Percentiles rank a stretch among this genome's conserved stretches.
These are phyloP conservation scores for Acanthamoeba castellanii DNA, from an alignment of 208 protist species.

Conservation along the genomic window DNA sequence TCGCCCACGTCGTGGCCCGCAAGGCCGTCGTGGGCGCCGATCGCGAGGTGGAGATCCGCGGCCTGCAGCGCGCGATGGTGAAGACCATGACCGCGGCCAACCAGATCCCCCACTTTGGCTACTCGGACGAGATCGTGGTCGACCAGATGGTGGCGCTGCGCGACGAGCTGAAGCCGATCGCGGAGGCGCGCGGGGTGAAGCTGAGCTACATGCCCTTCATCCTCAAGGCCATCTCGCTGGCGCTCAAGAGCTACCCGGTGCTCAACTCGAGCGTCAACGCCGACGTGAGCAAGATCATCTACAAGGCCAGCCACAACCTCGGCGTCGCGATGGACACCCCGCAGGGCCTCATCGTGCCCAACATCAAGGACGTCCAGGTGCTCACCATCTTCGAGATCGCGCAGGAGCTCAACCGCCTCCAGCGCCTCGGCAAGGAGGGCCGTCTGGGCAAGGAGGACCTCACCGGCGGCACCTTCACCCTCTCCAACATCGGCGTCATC, in stretches of 20 bases:
- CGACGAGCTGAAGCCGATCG: conserved; percentile 82
- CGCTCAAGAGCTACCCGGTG: conserved; percentile 92
- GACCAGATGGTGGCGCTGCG: conserved; percentile 89
- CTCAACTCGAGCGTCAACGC: conserved; percentile 91
- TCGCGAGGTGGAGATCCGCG: conserved; percentile 49
- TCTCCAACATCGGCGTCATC: conserved; percentile 97
- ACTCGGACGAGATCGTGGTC: conserved; percentile 93
- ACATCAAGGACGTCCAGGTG: conserved; percentile 93
- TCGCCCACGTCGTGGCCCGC: neutral
- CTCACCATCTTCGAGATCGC: conserved; percentile 94
- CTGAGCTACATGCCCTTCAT: conserved; percentile 96
- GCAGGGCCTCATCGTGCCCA: conserved; percentile 95
- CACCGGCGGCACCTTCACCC: conserved; percentile 94
- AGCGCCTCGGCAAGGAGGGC: conserved; percentile 78
- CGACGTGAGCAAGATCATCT: conserved; percentile 88
- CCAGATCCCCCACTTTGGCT: conserved; percentile 94
- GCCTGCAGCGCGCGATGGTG: conserved; percentile 91
- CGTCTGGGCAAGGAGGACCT: conserved; percentile 65
- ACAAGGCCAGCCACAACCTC: conserved; percentile 94
- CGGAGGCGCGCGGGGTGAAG: conserved; percentile 86
- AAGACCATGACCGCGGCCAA: conserved; percentile 94
- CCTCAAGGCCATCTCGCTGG: conserved; percentile 95
- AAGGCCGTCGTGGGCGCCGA: neutral
- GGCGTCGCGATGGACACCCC: conserved; percentile 97
- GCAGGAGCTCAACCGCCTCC: conserved; percentile 93